These are phyloP conservation scores for Harringtonia lauricola DNA, from an alignment of 2,329 filamentous ascomycete species.

Conservation along the genomic window DNA sequence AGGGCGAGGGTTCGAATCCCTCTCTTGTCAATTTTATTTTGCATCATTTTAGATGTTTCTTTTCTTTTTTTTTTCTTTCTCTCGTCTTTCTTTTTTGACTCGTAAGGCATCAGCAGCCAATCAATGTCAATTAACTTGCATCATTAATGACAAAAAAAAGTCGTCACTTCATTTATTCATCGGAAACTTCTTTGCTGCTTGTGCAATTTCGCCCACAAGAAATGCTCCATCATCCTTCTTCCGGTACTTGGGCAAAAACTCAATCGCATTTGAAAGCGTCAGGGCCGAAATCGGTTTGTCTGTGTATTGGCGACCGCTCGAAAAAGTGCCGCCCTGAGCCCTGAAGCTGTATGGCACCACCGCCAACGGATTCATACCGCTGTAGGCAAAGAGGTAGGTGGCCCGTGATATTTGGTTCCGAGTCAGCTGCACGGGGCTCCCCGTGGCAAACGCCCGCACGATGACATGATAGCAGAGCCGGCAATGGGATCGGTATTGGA, in stretches of 20 bases:
- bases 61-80: not conserved
- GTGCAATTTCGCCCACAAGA: not conserved
- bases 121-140: too few relatives aligned
- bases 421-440: not conserved
- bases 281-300: not conserved
- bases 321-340: not conserved
- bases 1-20: constrained; percentile 16
- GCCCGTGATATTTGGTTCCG: not conserved
- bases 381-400: not conserved
- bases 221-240: not conserved
- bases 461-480: not conserved
- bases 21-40: constrained; percentile 12
- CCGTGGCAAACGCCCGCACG: not conserved
- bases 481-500: not conserved
- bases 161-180: not conserved
- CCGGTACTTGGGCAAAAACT: not conserved
- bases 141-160: not conserved
- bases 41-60: not conserved
- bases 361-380: not conserved
- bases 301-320: not conserved
- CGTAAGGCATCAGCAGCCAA: too few relatives aligned
- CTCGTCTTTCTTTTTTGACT: not conserved
- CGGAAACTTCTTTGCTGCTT: too few relatives aligned
- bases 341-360: not conserved
- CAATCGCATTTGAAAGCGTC: not conserved